Conservation (phyloP, 257 asterid species). For the Sherardia arvensis region DNA sequence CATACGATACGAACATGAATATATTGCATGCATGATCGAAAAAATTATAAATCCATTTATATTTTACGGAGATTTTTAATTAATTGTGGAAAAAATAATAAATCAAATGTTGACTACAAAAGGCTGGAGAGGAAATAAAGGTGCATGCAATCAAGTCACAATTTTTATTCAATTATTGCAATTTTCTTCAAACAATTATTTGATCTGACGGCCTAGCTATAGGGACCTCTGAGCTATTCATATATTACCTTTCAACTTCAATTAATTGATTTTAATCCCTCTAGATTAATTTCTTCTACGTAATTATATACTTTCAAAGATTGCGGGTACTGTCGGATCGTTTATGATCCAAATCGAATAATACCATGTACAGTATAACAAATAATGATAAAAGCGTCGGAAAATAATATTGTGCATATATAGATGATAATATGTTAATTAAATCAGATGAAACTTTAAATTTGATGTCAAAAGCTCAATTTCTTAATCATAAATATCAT, state of each 20-base stretch:
- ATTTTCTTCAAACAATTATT: slow-evolving; percentile 38
- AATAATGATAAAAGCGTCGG: no score
- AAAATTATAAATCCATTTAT: not conserved
- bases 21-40: not conserved
- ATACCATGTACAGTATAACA: no score
- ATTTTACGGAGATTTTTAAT: not conserved
- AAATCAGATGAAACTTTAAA: no score
- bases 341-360: no score
- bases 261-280: not conserved
- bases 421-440: not conserved
- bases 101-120: not conserved
- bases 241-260: not conserved
- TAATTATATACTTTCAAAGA: no score
- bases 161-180: slow-evolving; percentile 27
- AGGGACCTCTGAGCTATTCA: not conserved
- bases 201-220: slow-evolving; percentile 28
- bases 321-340: no score
- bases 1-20: not conserved
- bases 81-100: not conserved
- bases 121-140: slow-evolving; percentile 12
- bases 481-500: no score
- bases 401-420: no score
- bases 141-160: slow-evolving; percentile 27
- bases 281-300: not conserved
- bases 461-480: no score